Base-by-base conservation (phyloP, 2,329 filamentous ascomycete species). In the Aspergillus unguis region DNA sequence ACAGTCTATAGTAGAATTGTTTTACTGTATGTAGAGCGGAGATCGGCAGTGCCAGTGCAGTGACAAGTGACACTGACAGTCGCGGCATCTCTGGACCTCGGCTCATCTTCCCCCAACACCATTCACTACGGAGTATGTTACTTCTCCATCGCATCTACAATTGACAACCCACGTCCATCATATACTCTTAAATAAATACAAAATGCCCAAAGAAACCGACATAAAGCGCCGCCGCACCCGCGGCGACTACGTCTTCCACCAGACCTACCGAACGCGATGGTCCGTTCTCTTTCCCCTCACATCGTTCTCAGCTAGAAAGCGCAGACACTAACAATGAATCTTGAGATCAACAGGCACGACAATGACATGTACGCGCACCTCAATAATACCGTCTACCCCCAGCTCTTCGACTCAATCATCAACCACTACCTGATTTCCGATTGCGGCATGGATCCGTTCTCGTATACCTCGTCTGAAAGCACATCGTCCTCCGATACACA, bases 361-460 rank as follows among this genome's bases (percentile, higher is more conserved):
- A 95, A 95, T 68, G 91, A 96, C 75, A 94, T 95, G 88, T 96
- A 94, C 71, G 81, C 89, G 55, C 92, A 97, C 69, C 84, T 95
- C 79, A 96, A 96, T 75, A 96, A 95, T 68, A 88, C 85, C 37
- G 80, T 94, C 49, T 96, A 96, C 72, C 88, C 88, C 63, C 86
- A 88, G 57, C 80, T 95, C 52, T 94, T 95, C 70, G 92, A 97
- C 75, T 92, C 89, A 1, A 83, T 95, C 53, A 85, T 95, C 68
- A 97, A 96, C 71, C 81, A 86, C 44, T 97, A 94, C 70, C 82
- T 97, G 17, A 90, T 95, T 56, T 78, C 86, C 47, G 78, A 88
- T 64, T 95, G 90, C 70, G 81, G 81, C 9, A 80, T 95, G 48
- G 74, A 87, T 58, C 92, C 90, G 4, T 82, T 80, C 82, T 6